These are phyloP conservation scores for Carallia pectinifolia DNA, from an alignment of 345 rosid genomes.

Conservation along the genomic window DNA sequence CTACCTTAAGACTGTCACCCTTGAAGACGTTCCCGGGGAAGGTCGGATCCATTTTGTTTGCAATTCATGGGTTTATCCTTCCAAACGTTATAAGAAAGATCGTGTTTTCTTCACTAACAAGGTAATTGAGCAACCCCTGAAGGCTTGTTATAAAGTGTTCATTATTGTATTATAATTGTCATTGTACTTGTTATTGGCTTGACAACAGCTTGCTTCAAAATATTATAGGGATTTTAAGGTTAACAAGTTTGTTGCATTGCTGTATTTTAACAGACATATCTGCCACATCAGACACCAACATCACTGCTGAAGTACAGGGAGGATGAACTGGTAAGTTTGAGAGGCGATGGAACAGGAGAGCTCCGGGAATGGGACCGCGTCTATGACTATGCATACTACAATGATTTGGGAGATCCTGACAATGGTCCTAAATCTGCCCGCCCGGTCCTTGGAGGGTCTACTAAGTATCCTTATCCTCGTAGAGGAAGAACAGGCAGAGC, in stretches of 20 bases:
- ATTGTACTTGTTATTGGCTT: no score
- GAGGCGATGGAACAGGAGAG: constrained; percentile 43
- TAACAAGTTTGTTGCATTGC: neutral
- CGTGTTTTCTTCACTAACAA: constrained; percentile 45
- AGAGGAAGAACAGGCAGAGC: constrained; percentile 48
- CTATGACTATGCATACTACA: constrained; percentile 47
- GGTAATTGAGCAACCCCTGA: constrained; percentile 13
- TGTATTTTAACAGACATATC: constrained; percentile 25
- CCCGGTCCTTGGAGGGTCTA: constrained; percentile 46
- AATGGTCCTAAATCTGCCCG: constrained; percentile 30
- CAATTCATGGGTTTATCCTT: constrained; percentile 53
- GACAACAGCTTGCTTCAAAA: no score
- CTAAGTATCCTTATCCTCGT: constrained; percentile 45
- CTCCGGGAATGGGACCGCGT: constrained; percentile 44
- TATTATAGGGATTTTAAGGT: neutral
- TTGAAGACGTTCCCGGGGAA: constrained; percentile 42
- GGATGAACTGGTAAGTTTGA: constrained; percentile 36
- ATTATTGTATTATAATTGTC: no score
- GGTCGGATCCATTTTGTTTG: constrained; percentile 44
- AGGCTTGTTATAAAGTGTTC: no score
- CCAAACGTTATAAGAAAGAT: constrained; percentile 26
- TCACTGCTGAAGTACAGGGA: constrained; percentile 38
- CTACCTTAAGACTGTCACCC: constrained; percentile 40
- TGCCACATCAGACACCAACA: constrained; percentile 39
- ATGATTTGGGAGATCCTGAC: constrained; percentile 46